phyloP scores from a whole-genome alignment of 805 yeast genomes.

The Metschnikowia noctiluminum region DNA sequence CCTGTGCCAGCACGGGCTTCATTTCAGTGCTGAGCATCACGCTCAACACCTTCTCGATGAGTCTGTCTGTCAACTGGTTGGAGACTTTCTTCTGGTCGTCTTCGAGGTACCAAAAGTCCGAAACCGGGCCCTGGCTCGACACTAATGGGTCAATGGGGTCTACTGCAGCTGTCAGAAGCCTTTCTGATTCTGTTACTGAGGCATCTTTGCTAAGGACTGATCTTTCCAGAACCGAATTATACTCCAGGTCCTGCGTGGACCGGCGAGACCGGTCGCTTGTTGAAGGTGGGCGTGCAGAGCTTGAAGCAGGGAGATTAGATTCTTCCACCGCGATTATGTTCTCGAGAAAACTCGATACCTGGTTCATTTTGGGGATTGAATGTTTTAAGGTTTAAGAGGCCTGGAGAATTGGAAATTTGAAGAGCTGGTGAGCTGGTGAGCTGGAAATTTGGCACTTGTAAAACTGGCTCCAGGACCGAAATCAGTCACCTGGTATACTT shows the following conservation, averaged over 20 bases:
- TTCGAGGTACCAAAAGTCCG: conserved; percentile 26
- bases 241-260: conserved; percentile 5
- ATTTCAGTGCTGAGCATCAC: conserved; percentile 60
- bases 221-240: background rate
- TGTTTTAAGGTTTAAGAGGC: too few species aligned
- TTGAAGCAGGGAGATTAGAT: background rate
- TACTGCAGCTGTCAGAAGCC: background rate
- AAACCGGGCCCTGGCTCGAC: conserved; percentile 12
- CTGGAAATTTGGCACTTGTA: too few species aligned
- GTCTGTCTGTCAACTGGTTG: conserved; percentile 53
- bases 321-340: conserved; percentile 31
- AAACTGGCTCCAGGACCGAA: too few species aligned
- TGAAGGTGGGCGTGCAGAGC: background rate
- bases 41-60: conserved; percentile 66
- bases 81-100: conserved; percentile 22
- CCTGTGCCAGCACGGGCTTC: conserved; percentile 35
- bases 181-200: background rate
- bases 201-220: background rate
- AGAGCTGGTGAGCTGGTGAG: too few species aligned
- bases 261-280: conserved; percentile 3
- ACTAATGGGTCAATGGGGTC: background rate
- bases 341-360: conserved; percentile 36
- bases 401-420: too few species aligned
- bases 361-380: conserved; percentile 26
- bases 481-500: too few species aligned